Evolutionary conservation across 768 basidiomycete genomes (phyloP), one percentile per base, ranked within the genome.

Genomic region (Suillus decipiens): DNA sequence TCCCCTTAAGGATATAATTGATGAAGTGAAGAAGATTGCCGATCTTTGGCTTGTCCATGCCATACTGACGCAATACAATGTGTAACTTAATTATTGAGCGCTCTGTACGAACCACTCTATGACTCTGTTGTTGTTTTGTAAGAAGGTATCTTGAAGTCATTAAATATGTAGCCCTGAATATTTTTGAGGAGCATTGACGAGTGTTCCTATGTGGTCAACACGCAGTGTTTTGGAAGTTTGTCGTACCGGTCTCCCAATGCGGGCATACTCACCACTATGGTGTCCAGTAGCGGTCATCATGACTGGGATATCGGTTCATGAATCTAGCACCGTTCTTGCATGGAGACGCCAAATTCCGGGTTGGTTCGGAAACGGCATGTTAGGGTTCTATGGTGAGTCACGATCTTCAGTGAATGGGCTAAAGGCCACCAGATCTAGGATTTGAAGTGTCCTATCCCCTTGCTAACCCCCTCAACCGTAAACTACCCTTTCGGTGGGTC

Each of bases 21-120:
- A 77, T 51, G 61, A 56, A 31, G 63, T 76, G 45, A 71, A 64
- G 55, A 33, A 59, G 58, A 19, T 72, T 14, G 75, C 72, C 17
- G 59, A 75, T 33, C 22, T 75, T 51, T 73, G 72, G 69, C 66
- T 75, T 17, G 74, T 75, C 51, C 74, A 75, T 15, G 75, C 72
- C 22, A 66, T 56, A 43, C 55, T 75, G 59, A 71, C 64, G 28
- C 22, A 31, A 1, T 65, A 61, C 34, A 33, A 65, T 28, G 28
- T 28, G 3, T 28, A 28, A 28, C 28, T 3, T 28, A 28, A 28
- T 3, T 71, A 41, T 17, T 6, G 39, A 41, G 17, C 11, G 37
- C 9, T 51, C 9, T 17, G 15, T 17, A 31, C 17, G 31, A 33
- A 19, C 50, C 9, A 31, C 2, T n/a, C n/a, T n/a, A n/a, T n/a